Percentiles rank a stretch among this genome's conserved stretches.
These are phyloP conservation scores for Skeletonema costatum DNA, from an alignment of 108 stramenopile genomes.

Conservation along the genomic window DNA sequence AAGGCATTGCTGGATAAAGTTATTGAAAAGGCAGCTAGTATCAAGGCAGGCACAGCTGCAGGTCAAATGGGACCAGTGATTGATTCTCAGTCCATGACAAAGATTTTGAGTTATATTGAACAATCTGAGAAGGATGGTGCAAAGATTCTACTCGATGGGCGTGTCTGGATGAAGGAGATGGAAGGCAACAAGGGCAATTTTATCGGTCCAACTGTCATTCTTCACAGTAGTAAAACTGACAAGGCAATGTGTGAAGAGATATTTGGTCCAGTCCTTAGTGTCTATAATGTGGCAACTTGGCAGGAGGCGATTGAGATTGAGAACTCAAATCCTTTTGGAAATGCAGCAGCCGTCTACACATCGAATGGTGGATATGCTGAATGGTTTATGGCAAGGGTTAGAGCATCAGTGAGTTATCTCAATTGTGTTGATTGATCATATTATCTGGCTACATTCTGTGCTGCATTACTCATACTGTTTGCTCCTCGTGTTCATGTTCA, in stretches of 20 bases:
- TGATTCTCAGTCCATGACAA: slow-evolving; percentile 71
- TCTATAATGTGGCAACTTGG: slow-evolving; percentile 79
- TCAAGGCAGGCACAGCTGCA: slow-evolving; percentile 79
- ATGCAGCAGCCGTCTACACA: slow-evolving; percentile 96
- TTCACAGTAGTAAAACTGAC: slow-evolving; percentile 70
- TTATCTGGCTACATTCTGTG: too few relatives aligned
- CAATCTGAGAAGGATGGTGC: slow-evolving; percentile 81
- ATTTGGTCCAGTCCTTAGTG: slow-evolving; percentile 92
- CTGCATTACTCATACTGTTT: neutral
- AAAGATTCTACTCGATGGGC: slow-evolving; percentile 90
- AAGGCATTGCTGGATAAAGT: slow-evolving; percentile 63
- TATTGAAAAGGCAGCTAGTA: slow-evolving; percentile 69
- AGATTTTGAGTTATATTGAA: slow-evolving; percentile 85
- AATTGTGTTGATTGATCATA: neutral
- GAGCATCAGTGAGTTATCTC: slow-evolving; percentile 54
- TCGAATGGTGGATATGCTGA: slow-evolving; percentile 90
- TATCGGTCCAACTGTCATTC: slow-evolving; percentile 92
- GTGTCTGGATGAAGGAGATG: slow-evolving; percentile 67
- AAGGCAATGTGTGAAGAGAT: slow-evolving; percentile 89
- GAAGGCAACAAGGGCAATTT: slow-evolving; percentile 56
- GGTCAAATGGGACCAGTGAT: slow-evolving; percentile 94
- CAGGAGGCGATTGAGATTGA: slow-evolving; percentile 94
- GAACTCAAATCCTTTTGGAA: slow-evolving; percentile 94
- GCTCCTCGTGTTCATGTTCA: neutral
- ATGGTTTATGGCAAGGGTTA: slow-evolving; percentile 88